Conservation (phyloP, 257 asterid species). For the Penstemon eatonii region DNA sequence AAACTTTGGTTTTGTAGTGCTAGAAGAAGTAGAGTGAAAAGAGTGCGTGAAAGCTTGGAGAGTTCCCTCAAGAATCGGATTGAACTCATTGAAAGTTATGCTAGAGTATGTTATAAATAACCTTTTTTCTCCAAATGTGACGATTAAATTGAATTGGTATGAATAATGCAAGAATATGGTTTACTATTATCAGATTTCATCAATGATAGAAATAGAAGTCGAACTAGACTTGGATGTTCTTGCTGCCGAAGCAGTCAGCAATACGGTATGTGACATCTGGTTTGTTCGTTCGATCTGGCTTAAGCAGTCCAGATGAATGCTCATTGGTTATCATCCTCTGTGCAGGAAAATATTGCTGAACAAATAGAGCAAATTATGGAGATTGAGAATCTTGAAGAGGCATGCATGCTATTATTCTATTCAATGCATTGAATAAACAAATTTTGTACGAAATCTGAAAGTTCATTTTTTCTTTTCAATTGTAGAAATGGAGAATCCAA, state of each 20-base stretch:
- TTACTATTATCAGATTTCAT: constrained; percentile 65
- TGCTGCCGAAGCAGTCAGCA: constrained; percentile 88
- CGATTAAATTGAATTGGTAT: not conserved
- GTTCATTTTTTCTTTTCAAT: constrained; percentile 7
- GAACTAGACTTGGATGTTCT: constrained; percentile 88
- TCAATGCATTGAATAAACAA: constrained; percentile 2
- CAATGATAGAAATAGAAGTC: constrained; percentile 95
- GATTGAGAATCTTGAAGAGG: constrained; percentile 96
- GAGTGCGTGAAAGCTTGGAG: constrained; percentile 80
- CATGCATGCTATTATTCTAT: constrained; percentile 28
- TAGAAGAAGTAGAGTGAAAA: constrained; percentile 71
- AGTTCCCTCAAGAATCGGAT: constrained; percentile 76
- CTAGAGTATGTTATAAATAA: constrained; percentile 57
- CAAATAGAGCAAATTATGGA: constrained; percentile 93
- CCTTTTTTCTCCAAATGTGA: not conserved
- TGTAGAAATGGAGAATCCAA: constrained; percentile 90
- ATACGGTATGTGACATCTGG: constrained; percentile 45
- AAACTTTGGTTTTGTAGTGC: constrained; percentile 47
- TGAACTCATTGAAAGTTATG: constrained; percentile 91
- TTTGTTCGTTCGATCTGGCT: not conserved
- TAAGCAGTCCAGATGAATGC: not conserved
- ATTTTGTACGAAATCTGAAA: not conserved
- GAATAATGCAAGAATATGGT: constrained; percentile 11
- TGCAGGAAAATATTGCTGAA: constrained; percentile 83
- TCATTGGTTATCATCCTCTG: constrained; percentile 15